Evolutionary conservation across 805 yeast species (phyloP).

Genomic region (Wickerhamiella musiphila): DNA sequence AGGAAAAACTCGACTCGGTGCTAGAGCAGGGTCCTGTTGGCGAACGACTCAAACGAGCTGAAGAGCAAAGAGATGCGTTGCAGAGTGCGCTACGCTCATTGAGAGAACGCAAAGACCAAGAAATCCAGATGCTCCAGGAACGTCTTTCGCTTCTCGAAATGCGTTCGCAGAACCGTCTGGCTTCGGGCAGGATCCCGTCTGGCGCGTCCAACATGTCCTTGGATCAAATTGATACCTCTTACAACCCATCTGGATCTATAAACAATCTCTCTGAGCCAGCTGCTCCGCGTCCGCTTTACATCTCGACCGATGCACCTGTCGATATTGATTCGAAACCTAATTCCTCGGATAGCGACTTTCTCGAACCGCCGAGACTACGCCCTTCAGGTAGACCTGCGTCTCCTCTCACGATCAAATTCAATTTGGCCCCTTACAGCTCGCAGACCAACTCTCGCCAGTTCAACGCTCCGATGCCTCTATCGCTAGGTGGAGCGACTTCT

Average conservation of each 20-base stretch:
- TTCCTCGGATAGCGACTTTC: slow-evolving; percentile 1
- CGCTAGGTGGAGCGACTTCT: too few species aligned
- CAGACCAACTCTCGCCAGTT: too few species aligned
- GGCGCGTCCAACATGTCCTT: neutral
- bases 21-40: slow-evolving; percentile 20
- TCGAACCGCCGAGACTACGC: slow-evolving; percentile 7
- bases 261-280: neutral
- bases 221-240: neutral
- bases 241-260: neutral
- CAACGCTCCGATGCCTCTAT: too few species aligned
- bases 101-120: slow-evolving; percentile 24
- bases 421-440: too few species aligned
- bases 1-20: slow-evolving; percentile 18
- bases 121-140: slow-evolving; percentile 17
- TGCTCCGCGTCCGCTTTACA: neutral
- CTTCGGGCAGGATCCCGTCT: neutral
- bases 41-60: slow-evolving; percentile 20
- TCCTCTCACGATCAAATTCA: slow-evolving; percentile 7
- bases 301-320: neutral
- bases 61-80: slow-evolving; percentile 24
- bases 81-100: slow-evolving; percentile 25
- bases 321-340: slow-evolving; percentile 1
- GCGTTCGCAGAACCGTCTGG: too few species aligned
- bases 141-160: slow-evolving; percentile 18
- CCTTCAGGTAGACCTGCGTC: slow-evolving; percentile 5